Base-by-base conservation (phyloP, 331 rosid species). In the Stylosanthes scabra region DNA sequence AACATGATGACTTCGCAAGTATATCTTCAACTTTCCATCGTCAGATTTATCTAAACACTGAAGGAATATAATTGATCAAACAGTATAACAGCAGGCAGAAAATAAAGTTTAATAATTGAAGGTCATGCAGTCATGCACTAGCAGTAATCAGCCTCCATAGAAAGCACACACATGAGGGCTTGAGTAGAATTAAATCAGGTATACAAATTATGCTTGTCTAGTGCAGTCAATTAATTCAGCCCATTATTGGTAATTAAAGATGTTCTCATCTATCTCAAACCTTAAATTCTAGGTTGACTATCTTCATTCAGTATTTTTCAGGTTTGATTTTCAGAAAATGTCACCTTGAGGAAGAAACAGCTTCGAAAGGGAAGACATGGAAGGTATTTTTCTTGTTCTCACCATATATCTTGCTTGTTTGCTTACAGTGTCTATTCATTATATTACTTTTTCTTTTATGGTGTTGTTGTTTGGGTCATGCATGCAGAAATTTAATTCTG, bases 11-110 rank as follows among this genome's bases (percentile, higher is more conserved):
- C 87, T 87, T 90, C 82, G 86, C 78, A 94, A 65, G 57, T 68
- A 74, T 78, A 94, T 85, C 86, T 88, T 91, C 76, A 90, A 80
- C 77, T 88, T 89, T 63, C 97, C 96, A 77, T 90, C 77, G 76
- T 85, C 86, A 82, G 81, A 73, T 87, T 80, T 91, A 71, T 80
- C 86, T 61, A 94, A 83, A 83, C 83, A 83, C 99, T 94, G 27
- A 45, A 76, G 56, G 79, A 66, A 70, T 27, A 39, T 50, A 64
- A 69, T 28, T 61, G 74, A 61, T 83, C 49, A 15, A 68, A 54
- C 37, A 34, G 56, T 12, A 66, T 41, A 62, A 64, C 11, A 25
- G 29, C 14, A 14, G 31, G 9, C 13, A 51, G 65, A 27, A 50
- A 60, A 46, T 4, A 59, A 55, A 25, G 56, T 14, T 41, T 20